Conservation (phyloP, 257 asterid species). For the Solanum sejunctum region DNA sequence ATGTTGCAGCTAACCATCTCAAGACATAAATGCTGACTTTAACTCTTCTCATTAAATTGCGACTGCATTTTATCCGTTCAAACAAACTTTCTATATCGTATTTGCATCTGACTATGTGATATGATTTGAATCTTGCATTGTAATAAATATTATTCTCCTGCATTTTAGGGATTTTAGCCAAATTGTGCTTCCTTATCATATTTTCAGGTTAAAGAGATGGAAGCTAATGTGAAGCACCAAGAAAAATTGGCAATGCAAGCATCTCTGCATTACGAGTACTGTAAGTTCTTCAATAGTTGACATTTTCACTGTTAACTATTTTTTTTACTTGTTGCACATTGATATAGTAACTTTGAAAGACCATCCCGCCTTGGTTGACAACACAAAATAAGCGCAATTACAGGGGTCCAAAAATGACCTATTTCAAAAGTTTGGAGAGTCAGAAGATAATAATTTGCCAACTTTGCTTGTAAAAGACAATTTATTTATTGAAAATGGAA, state of each 20-base stretch:
- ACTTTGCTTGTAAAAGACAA: neutral
- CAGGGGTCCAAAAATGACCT: neutral
- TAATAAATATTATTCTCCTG: no score
- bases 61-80: no score
- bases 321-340: neutral
- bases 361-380: neutral
- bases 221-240: constrained; percentile 50
- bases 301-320: neutral
- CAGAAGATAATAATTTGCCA: neutral
- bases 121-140: no score
- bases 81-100: no score
- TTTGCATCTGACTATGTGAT: no score
- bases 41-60: no score
- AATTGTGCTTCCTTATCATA: neutral
- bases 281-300: constrained; percentile 31
- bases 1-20: no score
- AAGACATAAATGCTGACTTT: no score
- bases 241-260: constrained; percentile 64
- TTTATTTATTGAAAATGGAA: neutral
- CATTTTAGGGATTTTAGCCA: no score
- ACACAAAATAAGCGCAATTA: neutral
- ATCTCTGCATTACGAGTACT: constrained; percentile 24
- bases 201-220: constrained; percentile 77
- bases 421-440: neutral
- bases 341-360: neutral